Evolutionary conservation across 148 eudicot genomes (phyloP).

Genomic region (Spergularia bocconei): DNA sequence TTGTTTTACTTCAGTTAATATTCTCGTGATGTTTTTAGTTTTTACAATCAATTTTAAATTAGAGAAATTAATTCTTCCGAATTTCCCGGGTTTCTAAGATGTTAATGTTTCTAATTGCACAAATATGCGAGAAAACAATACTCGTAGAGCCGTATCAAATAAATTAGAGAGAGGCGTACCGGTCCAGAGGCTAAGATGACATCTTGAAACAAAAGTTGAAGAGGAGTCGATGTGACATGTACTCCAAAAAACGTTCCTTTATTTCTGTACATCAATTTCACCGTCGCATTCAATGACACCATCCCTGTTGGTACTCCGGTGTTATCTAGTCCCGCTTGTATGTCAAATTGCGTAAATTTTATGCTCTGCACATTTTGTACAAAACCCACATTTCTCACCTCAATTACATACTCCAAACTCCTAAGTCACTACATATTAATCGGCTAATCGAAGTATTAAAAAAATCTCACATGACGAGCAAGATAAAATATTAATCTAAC

Average conservation of each 20-base stretch:
- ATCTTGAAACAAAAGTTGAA: constrained; percentile 48
- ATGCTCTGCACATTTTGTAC: constrained; percentile 52
- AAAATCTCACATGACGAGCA: neutral
- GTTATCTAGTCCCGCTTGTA: constrained; percentile 71
- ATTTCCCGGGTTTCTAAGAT: too few species aligned
- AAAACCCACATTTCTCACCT: neutral
- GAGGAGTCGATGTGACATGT: constrained; percentile 69
- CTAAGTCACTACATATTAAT: too few species aligned
- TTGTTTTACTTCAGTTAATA: neutral
- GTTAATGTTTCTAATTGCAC: too few species aligned
- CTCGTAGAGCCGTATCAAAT: neutral
- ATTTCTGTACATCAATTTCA: constrained; percentile 56
- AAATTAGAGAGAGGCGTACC: constrained; percentile 23
- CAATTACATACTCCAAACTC: neutral
- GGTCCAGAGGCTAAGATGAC: constrained; percentile 59
- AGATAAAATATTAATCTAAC: too few species aligned
- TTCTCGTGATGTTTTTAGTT: neutral
- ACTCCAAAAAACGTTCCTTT: constrained; percentile 86
- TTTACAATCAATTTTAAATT: neutral
- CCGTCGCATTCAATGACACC: constrained; percentile 69
- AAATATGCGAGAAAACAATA: too few species aligned
- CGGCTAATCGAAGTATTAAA: too few species aligned
- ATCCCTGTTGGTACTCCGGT: constrained; percentile 81
- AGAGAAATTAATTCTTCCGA: too few species aligned
- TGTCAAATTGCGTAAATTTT: constrained; percentile 44